Conservation (phyloP, 768 basidiomycete species). For the Serendipita indica region DNA sequence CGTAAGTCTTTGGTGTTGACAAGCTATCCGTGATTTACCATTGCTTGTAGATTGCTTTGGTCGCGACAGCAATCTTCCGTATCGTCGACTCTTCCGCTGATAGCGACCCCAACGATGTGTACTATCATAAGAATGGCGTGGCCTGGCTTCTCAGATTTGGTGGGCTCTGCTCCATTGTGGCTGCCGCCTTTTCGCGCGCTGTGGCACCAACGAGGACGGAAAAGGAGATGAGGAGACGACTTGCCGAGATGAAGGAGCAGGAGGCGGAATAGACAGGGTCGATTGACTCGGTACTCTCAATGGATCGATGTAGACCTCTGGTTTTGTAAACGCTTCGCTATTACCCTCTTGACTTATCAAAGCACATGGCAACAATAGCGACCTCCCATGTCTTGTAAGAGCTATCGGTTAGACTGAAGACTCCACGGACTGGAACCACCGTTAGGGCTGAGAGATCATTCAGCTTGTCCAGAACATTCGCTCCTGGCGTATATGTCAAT, state of each 20-base stretch:
- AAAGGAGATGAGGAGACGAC: slow-evolving; percentile 69
- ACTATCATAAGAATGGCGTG: slow-evolving; percentile 75
- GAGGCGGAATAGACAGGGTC: slow-evolving; percentile 36
- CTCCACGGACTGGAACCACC: no score
- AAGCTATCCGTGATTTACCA: neutral
- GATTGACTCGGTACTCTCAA: no score
- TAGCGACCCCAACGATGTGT: slow-evolving; percentile 30
- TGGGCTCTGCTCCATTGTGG: slow-evolving; percentile 61
- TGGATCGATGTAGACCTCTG: no score
- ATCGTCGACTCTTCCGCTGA: slow-evolving; percentile 49
- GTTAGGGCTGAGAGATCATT: no score
- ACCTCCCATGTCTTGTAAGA: no score
- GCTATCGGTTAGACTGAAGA: no score
- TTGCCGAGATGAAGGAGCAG: slow-evolving; percentile 64
- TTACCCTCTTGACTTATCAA: no score
- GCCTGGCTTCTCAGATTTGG: slow-evolving; percentile 92
- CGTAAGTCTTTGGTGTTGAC: slow-evolving; percentile 32
- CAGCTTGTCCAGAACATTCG: no score
- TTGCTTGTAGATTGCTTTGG: slow-evolving; percentile 59
- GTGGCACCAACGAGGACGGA: slow-evolving; percentile 86
- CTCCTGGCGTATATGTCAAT: no score
- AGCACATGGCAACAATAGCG: no score
- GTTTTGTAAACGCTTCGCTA: no score
- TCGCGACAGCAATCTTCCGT: slow-evolving; percentile 77
- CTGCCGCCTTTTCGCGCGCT: slow-evolving; percentile 58